Base-by-base conservation (phyloP, 2,329 filamentous ascomycete species). In the Ampelomyces quisqualis region DNA sequence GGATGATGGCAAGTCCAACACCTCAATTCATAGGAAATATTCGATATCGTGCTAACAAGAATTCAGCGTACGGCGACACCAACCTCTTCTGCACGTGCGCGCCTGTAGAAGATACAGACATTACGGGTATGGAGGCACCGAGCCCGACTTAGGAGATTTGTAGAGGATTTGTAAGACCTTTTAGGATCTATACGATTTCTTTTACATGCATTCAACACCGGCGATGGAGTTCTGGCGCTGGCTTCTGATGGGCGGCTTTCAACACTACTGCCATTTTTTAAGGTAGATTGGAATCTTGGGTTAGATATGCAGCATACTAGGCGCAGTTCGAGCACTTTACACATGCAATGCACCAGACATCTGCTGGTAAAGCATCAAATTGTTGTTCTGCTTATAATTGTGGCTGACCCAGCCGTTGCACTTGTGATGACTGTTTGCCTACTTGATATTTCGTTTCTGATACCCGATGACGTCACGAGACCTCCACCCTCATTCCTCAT, bases 31-130 rank as follows among this genome's bases (percentile, higher is more conserved):
- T 29, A 22, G 23, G 9, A 15, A 24, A 22, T 3, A 26, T 24
- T 44, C 7, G 26, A 7, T 6, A 8, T n/a, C 17, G 17, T 21
- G 29, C 61, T 70, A 51, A 69, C 49, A 10, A 19, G 4, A 14
- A 14, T 14, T 21, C 55, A 91, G 88, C 88, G 9, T 95, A 88
- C 61, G 90, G 90, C 45, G 90, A 96, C 64, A 80, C 85, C 61
- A 95, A 96, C 73, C 80, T 96, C 47, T 95, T 95, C 78, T 96
- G 90, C 76, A 94, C 89, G 7, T 96, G 90, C 68, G 86, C 88
- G 26, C 89, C 90, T 0, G 87, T 95, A 6, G 86, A 58, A 29
- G 55, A 50, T 1, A 46, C 45, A 8, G 56, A 59, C 32, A 60
- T 69, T 20, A 68, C 65, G 0, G 65, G 64, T 30, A 58, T 53